Evolutionary conservation across 371 early-diverging fungal genomes (phyloP), one percentile per base, ranked within the genome.

Genomic region (Phascolomyces articulosus): DNA sequence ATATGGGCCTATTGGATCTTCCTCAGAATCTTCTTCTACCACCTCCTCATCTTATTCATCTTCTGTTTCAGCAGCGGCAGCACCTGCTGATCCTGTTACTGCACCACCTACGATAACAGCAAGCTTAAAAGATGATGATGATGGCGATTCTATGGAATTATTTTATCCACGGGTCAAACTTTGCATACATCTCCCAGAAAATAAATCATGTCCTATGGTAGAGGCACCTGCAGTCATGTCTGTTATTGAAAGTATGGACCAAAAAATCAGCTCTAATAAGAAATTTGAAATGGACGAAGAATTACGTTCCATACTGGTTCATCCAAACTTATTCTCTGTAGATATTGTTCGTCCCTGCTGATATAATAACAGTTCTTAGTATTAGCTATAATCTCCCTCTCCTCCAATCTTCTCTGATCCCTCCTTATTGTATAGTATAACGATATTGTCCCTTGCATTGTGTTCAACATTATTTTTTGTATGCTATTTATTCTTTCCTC

Each of bases 221-320:
- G 64, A 60, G 9, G 49, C 54, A 24, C 53, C 61, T 62, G 71
- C 68, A 53, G 73, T 75, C 62, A 66, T 40, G 69, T 75, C 92
- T 0, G 89, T 96, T 58, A 78, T 94, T 40, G 85, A 83, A 56
- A 91, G 86, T 49, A 73, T 96, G 44, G 89, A 94, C 73, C 86
- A 95, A n/a, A 84, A 95, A 13, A 93, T 96, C 58, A 79, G 75
- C n/a, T 87, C 92, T 0, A 82, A 93, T 74, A 80, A 85, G 65
- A 67, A 67, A 48, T 68, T 68, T 57, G 69, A 68, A 26, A 64
- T 68, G 64, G 69, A 68, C 49, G 69, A 68, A 40, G 68, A 68
- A 21, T 56, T 59, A 20, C 31, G 69, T 21, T 23, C 41, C 10
- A 47, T 48, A 10, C n/a, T 66, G 8, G 40, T 41, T 20, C 34